Base-by-base conservation (phyloP, 1,284 basidiomycete species). In the Pseudozyma sp. region DNA sequence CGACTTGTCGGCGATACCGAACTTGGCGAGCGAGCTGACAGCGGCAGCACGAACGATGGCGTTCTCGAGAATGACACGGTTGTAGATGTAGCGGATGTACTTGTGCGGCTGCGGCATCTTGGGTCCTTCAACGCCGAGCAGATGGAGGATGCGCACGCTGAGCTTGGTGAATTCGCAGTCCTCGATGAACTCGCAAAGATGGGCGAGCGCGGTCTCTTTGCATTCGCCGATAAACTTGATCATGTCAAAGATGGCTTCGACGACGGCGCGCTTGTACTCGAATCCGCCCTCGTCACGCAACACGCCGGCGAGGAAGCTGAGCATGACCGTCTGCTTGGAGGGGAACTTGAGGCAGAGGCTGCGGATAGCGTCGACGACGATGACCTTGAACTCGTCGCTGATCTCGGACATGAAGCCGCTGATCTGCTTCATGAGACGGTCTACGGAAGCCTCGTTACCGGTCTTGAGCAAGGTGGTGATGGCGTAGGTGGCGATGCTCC, bases 151-250 rank as follows among this genome's bases (percentile, higher is more conserved):
- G 52, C 97, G 91, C 65, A 99, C 97, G 31, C 94, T 97, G 50
- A 99, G 90, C 86, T 99, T 99, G 44, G 96, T 98, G 85, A 99
- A 99, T 86, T 99, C 97, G 88, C 97, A 99, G 85, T 99, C 97
- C 86, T 99, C 97, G 85, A 99, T 99, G 85, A 99, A 99, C 85
- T 99, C 97, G 88, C 97, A 99, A n/a, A 99, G 89, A 84, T 99
- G 94, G 11, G 94, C 94, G 45, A 99, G 89, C 1, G 97, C 97
- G 11, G 77, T 67, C 67, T 83, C 97, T 86, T 97, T 97, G 87
- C 92, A 93, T 65, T 98, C 96, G 48, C 88, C 87, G 81, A 99
- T 97, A 86, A 91, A 97, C 85, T 96, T 97, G 89, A 99, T 94
- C 97, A 99, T 99, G 86, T 99, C 96, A 85, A 99, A 99, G 85